Base-by-base conservation (phyloP, 2,329 filamentous ascomycete species). In the Pestalotiopsis sp. region DNA sequence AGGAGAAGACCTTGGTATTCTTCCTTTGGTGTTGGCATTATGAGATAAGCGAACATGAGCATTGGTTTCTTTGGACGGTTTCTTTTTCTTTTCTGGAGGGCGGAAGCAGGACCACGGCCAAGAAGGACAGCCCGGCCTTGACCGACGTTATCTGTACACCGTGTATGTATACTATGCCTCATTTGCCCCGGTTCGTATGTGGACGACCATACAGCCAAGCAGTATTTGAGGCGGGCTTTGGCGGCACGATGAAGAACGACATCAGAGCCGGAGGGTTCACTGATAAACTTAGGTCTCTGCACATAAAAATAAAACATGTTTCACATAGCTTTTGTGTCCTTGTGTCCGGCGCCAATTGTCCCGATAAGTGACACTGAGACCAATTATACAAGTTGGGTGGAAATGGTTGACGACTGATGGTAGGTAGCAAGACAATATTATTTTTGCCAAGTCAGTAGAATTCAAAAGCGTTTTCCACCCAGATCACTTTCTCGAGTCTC, bases 1-100 rank as follows among this genome's bases (percentile, higher is more conserved):
- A 45, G 49, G 45, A 66, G 20, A 66, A 27, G 63, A 66, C 45
- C 39, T 58, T 58, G 63, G 63, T 66, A 85, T 78, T 82, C 82
- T 81, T 83, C 81, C 80, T 77, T 78, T 77, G 76, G 74, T 71
- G 73, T 75, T 77, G 73, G 73, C 69, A 74, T 75, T 73, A 72
- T 71, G 41, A 38, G 27, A 39, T 20, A 69, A 68, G 70, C 70
- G 70, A 71, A 69, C 61, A 64, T 59, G 41, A 58, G 38, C 58
- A 56, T 62, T 17, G 23, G 45, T 52, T 14, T 49, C 39, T 66
- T 67, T 38, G 58, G 57, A 62, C 58, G 52, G 38, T 39, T 63
- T 36, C 20, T 13, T 7, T 41, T 59, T 31, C 31, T n/a, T 27
- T 27, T 27, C 27, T 27, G 27, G 20, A 27, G 3, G 17, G 23